Evolutionary conservation across 129 eudicot species (phyloP), one percentile per base, ranked within the genome.

Genomic region (Artemisia argyi): DNA sequence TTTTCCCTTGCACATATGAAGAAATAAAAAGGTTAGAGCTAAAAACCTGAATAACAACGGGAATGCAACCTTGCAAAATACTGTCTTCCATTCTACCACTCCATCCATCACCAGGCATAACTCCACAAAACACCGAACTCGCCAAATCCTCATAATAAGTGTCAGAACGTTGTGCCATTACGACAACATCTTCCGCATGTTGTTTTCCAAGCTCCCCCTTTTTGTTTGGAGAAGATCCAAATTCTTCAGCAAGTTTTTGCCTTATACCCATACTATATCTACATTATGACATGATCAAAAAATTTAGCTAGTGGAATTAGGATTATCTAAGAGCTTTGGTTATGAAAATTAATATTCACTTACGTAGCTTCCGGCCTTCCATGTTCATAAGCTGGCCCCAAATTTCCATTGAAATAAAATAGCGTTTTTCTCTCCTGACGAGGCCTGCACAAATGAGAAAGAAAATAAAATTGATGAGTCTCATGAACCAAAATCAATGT

Each of bases 91-190:
- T 87, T 72, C 98, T 83, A 63, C 98, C 98, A 69, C 98, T 94
- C 98, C 98, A 94, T 52, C 98, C 98, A 69, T 94, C 98, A 50
- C 98, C 98, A 51, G 98, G 98, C 90, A 94, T 82, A 63, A 88
- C 98, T 78, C 98, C 98, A 79, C 98, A 94, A 56, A 94, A 94
- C 18, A 84, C 60, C 5, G 98, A 94, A 74, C 78, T 88, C 1
- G 98, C 98, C 72, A 94, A 57, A 71, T 79, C 91, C 44, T 83
- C 86, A 3, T 86, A 81, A 74, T 94, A 94, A 72, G 85, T 81
- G 11, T 84, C 88, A 17, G 96, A 76, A 32, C 86, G 97, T n/a
- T 76, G 15, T 13, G 93, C 79, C 44, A 91, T 86, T 75, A 94
- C 98, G 59, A 86, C 69, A 79, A 93, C 98, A 76, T 89, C 98